Base-by-base conservation (phyloP, 192 early-diverging fungal species). In the Jimgerdemannia flammicorona region DNA sequence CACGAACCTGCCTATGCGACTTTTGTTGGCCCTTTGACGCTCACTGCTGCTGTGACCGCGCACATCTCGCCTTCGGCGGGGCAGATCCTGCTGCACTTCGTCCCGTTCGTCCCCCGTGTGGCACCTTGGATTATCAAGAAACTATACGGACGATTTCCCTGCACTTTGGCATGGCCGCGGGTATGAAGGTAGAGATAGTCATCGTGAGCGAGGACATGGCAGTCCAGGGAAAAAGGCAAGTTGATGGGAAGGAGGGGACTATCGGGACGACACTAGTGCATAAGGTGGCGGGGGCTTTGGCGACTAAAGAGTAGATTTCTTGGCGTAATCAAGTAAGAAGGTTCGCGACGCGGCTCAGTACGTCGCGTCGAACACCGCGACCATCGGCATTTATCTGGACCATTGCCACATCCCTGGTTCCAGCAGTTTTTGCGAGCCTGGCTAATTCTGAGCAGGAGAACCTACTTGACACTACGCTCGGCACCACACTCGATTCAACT, bases 81-180 rank as follows among this genome's bases (percentile, higher is more conserved):
- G 0, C 94, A 94, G 75, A 90, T 95, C 3, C 83, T 94, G 89
- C 93, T 3, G 94, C 91, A 66, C 78, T 96, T 66, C 81, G 91
- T 64, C 82, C 82, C 3, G 83, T 89, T 18, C 84, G 89, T 70
- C 87, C 88, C 3, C 83, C 84, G 44, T 81, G n/a, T n/a, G n/a
- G n/a, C n/a, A n/a, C n/a, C n/a, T n/a, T n/a, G n/a, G n/a, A 85
- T 96, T 11, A 88, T 95, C 86, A 96, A 94, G 82, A 96, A 96
- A n/a, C 80, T 96, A 96, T 76, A 96, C 95, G 0, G 95, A 93
- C 64, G 90, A 92, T 74, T 85, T 87, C 29, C 70, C 83, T 91
- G 9, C 89, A 92, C 81, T 96, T 96, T 89, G 93, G 92, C 29
- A 83, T 91, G 3, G 95, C 95, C 6, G 89, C 93, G 4, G 92